These are phyloP conservation scores for Pseudogymnoascus sp. DNA, from an alignment of 2,329 filamentous ascomycete species.

Conservation along the genomic window DNA sequence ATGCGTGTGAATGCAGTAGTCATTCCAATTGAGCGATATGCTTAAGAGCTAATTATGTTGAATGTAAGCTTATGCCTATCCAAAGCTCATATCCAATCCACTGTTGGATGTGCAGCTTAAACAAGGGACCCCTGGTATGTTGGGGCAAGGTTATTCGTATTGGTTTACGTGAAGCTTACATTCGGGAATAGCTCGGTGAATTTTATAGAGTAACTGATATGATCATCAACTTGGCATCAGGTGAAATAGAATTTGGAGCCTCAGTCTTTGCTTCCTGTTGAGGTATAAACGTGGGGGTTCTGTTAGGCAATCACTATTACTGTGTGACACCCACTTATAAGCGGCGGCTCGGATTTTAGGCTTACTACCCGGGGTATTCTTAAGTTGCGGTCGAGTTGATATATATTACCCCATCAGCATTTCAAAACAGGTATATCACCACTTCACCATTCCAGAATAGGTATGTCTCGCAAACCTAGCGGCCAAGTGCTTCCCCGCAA, in stretches of 20 bases:
- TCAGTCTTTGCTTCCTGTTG: background rate
- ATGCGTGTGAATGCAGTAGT: background rate
- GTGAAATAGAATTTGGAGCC: background rate
- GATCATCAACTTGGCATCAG: background rate
- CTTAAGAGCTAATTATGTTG: constrained; percentile 25
- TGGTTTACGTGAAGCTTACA: background rate
- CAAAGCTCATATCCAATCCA: constrained; percentile 20
- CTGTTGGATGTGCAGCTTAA: background rate
- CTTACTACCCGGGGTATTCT: background rate
- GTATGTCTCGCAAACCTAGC: background rate
- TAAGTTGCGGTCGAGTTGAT: background rate
- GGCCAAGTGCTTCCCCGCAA: background rate
- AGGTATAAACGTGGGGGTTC: background rate
- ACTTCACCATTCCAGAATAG: background rate
- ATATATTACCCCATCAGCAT: background rate
- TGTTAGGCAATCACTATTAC: no score
- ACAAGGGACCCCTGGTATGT: background rate
- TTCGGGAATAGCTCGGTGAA: background rate
- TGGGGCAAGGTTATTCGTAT: background rate
- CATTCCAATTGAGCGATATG: background rate
- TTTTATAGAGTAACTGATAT: background rate
- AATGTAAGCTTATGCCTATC: constrained; percentile 24
- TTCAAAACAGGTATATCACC: background rate
- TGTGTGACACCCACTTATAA: no score
- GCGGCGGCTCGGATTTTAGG: background rate